Evolutionary conservation across 75 land plant genomes (phyloP), one percentile per base, ranked within the genome.

Genomic region (Selaginella tamariscina): DNA sequence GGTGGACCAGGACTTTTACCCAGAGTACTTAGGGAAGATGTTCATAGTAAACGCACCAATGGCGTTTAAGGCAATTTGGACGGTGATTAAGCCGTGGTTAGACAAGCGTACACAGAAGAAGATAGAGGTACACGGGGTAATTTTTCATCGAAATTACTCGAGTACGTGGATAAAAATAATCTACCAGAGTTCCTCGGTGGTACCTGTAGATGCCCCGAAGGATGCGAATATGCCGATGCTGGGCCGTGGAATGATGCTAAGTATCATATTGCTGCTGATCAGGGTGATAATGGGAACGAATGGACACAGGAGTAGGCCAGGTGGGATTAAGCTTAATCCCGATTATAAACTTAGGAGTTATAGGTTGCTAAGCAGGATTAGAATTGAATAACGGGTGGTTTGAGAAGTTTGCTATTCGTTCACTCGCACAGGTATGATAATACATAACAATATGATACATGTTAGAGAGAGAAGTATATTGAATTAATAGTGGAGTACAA

Each of bases 151-250:
- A 78, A 65, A 44, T 32, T 78, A 31, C 78, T 74, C 24, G 79
- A 78, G 64, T 55, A 75, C 30, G 78, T 78, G 20, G 80, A 78
- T 44, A 32, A 54, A 0, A 59, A 78, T 60, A 78, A 78, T 29
- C 73, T 78, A 54, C 80, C 80, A 5, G 80, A 75, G 67, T 78
- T 78, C 31, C 57, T 78, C 24, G 80, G 80, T 69, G 80, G 80
- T 2, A 44, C 78, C n/a, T 74, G 80, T 69, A 32, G 32, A n/a
- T 78, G 80, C 33, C 78, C 65, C 9, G 78, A 65, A 59, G 80
- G 80, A 1, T 78, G 80, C 29, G 80, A 78, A 55, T 30, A 70
- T 60, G 69, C 80, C 20, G 80, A 78, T 75, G 78, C 80, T 1
- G 80, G 80, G 5, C 80, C 80, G 27, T 78, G 80, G 80, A 75